phyloP scores from a whole-genome alignment of 2,329 filamentous ascomycete species.

The Thyridium curvatum region DNA sequence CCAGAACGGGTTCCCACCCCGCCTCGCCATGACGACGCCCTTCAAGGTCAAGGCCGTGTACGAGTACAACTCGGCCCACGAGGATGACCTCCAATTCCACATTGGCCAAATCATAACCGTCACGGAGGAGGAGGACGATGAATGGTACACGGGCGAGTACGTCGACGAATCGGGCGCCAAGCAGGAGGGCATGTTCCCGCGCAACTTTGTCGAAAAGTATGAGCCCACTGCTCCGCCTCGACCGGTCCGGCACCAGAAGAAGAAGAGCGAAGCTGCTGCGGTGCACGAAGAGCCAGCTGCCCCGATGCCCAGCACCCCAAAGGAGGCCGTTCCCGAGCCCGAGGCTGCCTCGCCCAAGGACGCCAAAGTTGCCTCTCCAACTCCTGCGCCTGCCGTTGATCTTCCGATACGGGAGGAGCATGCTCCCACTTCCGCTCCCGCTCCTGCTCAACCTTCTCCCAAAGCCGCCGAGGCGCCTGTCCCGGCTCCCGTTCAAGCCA shows the following conservation, averaged over 20 bases:
- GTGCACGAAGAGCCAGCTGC: constrained; percentile 12
- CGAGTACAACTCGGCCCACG: constrained; percentile 88
- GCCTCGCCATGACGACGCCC: constrained; percentile 56
- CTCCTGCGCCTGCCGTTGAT: constrained; percentile 13
- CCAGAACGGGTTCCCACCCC: constrained; percentile 4
- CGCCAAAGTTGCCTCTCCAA: constrained; percentile 17
- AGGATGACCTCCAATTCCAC: constrained; percentile 87
- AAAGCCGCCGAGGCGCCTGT: constrained; percentile 28
- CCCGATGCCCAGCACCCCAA: constrained; percentile 16
- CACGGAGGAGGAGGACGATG: constrained; percentile 83
- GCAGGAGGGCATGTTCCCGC: constrained; percentile 83
- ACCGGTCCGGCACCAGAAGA: constrained; percentile 67
- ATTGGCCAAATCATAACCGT: constrained; percentile 89
- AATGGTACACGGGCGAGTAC: constrained; percentile 93
- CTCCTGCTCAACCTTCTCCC: constrained; percentile 25
- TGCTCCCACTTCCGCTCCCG: constrained; percentile 26
- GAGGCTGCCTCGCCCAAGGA: constrained; percentile 13
- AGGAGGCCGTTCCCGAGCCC: constrained; percentile 19
- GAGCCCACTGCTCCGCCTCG: constrained; percentile 87
- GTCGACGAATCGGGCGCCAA: constrained; percentile 67
- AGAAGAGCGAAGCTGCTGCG: constrained; percentile 43
- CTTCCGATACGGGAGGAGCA: constrained; percentile 17
- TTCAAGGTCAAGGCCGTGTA: constrained; percentile 96
- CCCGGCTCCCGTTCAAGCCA: constrained; percentile 23
- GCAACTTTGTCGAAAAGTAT: constrained; percentile 96